Percentiles rank a stretch among this genome's conserved stretches.
phyloP scores from a whole-genome alignment of 2,329 filamentous ascomycete species.

The Ascochyta pisi region DNA sequence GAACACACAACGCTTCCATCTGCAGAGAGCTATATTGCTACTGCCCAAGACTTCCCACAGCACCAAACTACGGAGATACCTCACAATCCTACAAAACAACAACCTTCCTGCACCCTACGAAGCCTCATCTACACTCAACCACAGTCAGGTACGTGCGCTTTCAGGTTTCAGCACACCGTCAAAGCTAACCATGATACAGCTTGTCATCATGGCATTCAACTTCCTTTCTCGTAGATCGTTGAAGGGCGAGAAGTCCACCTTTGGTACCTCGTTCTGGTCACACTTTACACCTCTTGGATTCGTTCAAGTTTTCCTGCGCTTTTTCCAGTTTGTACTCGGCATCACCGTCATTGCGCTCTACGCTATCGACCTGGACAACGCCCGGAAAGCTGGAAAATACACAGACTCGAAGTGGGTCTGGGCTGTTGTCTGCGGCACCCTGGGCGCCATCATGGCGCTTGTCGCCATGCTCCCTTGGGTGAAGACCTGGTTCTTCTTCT shows the following conservation, averaged over 20 bases:
- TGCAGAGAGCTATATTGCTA: constrained; percentile 15
- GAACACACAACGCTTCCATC: constrained; percentile 6
- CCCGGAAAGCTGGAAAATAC: constrained; percentile 54
- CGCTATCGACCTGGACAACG: constrained; percentile 47
- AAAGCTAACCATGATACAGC: constrained; percentile 19
- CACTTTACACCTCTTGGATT: constrained; percentile 26
- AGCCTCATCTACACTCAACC: neutral
- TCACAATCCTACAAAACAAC: neutral
- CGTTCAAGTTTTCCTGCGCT: constrained; percentile 68
- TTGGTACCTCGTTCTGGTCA: constrained; percentile 30
- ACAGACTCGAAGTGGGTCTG: constrained; percentile 58
- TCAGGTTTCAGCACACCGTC: neutral
- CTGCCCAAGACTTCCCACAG: constrained; percentile 2
- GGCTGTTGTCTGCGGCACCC: constrained; percentile 55
- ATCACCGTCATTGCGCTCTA: constrained; percentile 79
- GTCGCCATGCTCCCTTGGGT: constrained; percentile 70
- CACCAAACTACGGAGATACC: constrained; percentile 1
- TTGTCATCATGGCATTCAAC: constrained; percentile 35
- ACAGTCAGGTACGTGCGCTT: constrained; percentile 2
- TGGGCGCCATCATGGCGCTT: constrained; percentile 44
- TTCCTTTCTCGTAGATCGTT: constrained; percentile 40
- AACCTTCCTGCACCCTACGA: neutral
- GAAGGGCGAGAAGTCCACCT: constrained; percentile 39
- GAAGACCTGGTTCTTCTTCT: constrained; percentile 61
- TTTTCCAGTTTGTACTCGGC: constrained; percentile 78